Evolutionary conservation across 495 filamentous ascomycete species (phyloP).

Genomic region (Rusavskia elegans): DNA sequence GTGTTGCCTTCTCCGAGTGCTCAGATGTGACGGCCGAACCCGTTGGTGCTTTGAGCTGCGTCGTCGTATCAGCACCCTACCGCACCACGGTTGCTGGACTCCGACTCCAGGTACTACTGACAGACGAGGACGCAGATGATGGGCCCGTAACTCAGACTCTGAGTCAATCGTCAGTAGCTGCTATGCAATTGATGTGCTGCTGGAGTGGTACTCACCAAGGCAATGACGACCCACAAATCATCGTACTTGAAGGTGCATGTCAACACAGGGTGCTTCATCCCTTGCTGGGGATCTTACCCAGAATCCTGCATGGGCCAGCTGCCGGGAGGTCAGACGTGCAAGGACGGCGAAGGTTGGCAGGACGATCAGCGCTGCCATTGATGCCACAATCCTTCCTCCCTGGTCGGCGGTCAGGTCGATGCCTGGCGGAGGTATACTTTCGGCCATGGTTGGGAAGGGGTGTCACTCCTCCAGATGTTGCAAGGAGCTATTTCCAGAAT

Average conservation of each 20-base stretch:
- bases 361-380: slow-evolving; percentile 6
- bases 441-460: too few relatives aligned
- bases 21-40: too few relatives aligned
- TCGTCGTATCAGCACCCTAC: too few relatives aligned
- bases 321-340: slow-evolving; percentile 5
- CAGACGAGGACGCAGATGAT: too few relatives aligned
- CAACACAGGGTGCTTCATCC: too few relatives aligned
- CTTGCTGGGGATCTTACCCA: slow-evolving; percentile 1
- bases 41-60: too few relatives aligned
- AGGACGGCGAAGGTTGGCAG: slow-evolving; percentile 9
- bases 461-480: too few relatives aligned
- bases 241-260: slow-evolving; percentile 5
- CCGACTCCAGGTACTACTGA: too few relatives aligned
- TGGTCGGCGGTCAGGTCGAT: slow-evolving; percentile 2
- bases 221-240: slow-evolving; percentile 4
- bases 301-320: slow-evolving; percentile 6
- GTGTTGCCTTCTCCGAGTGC: too few relatives aligned
- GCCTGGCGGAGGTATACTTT: not conserved
- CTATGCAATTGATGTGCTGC: not conserved
- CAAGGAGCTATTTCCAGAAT: too few relatives aligned
- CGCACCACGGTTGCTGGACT: too few relatives aligned
- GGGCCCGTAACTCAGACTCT: not conserved
- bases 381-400: slow-evolving; percentile 3
- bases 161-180: not conserved
- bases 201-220: slow-evolving; percentile 3